Conservation (phyloP, 805 yeast genomes). For the Jamesozyma rosinii region DNA sequence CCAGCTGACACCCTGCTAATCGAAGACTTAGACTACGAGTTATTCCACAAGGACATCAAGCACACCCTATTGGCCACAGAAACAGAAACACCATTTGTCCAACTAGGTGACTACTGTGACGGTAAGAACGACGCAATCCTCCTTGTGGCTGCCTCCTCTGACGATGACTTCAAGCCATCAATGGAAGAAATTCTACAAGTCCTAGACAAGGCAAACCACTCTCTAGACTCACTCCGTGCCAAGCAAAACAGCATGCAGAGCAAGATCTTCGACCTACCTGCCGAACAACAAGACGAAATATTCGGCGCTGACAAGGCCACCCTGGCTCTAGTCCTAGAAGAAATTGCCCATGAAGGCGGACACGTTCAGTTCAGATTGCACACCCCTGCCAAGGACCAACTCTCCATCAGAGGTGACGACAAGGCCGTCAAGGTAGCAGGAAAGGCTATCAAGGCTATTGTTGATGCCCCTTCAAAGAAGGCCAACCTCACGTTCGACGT, state of each 20-base stretch:
- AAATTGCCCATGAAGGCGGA: constrained; percentile 31
- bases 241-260: constrained; percentile 46
- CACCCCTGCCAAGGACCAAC: constrained; percentile 40
- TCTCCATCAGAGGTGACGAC: constrained; percentile 63
- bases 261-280: constrained; percentile 42
- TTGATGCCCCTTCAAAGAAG: constrained; percentile 20
- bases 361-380: constrained; percentile 42
- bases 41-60: constrained; percentile 26
- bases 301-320: constrained; percentile 16
- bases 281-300: constrained; percentile 44
- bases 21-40: constrained; percentile 51
- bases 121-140: constrained; percentile 39
- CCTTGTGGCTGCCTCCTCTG: constrained; percentile 41
- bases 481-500: constrained; percentile 41
- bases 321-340: constrained; percentile 24
- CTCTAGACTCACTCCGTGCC: constrained; percentile 51
- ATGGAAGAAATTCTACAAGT: constrained; percentile 47
- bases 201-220: constrained; percentile 44
- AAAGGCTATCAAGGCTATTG: constrained; percentile 31
- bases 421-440: constrained; percentile 41
- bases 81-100: constrained; percentile 47
- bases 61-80: constrained; percentile 18
- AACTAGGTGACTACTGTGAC: constrained; percentile 42
- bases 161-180: constrained; percentile 68
- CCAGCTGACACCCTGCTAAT: constrained; percentile 55